Base-by-base conservation (phyloP, 331 rosid genomes). In the Quercus phellos region DNA sequence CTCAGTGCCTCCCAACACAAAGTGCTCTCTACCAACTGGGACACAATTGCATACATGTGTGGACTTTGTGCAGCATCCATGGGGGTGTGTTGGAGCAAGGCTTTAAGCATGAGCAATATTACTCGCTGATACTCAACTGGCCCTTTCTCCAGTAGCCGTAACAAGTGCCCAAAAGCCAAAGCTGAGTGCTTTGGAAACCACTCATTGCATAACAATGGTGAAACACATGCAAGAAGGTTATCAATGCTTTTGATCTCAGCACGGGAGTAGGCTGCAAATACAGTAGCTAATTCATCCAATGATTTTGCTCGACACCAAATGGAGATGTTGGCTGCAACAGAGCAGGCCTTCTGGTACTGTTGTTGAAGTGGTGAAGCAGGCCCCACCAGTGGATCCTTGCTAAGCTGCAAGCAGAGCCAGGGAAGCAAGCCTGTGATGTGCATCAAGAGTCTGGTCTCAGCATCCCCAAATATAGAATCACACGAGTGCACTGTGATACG, bases 21-120 rank as follows among this genome's bases (percentile, higher is more conserved):
- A 35, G 99, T 91, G 91, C 99, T 95, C 88, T 95, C 99, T 34
- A 95, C 97, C 86, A 95, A 83, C 81, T 95, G 99, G 75, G 99
- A 95, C 46, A 95, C 99, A 27, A 91, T 85, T 26, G 99, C 96
- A 72, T 91, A 95, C 88, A 95, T 95, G 78, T 95, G 99, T 1
- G 99, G 98, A 79, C 99, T 95, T 84, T 95, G 99, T 34, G 99
- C 87, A 51, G 98, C 98, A 78, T 95, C 99, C 90, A 95, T 88
- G 30, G 98, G 99, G 69, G 99, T 93, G 89, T 93, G 99, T 85
- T 91, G 98, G 79, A 95, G 97, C 81, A 95, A 87, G 61, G 98
- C 99, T 85, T 93, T 95, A 55, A 95, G 93, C 96, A 91, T 90
- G 18, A 95, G 96, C 56, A 95, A 87, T 82, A 95, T 95, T 70